Percentiles rank a stretch among this genome's conserved stretches.
Conservation (phyloP, 2,329 filamentous ascomycete genomes). For the Penicillium fuscoglaucum region DNA sequence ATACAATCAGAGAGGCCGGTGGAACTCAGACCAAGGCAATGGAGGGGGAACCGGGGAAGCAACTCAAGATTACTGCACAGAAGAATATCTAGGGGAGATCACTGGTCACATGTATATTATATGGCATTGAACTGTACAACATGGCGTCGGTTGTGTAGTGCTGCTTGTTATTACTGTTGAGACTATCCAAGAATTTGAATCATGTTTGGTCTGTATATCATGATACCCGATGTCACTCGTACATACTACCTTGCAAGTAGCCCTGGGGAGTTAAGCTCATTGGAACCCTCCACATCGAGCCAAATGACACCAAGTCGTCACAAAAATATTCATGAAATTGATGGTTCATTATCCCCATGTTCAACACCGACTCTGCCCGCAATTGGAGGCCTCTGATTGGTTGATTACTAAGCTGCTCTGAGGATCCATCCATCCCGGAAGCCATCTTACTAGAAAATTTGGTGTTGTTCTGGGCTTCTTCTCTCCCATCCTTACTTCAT, state of each 20-base stretch:
- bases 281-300: neutral
- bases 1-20: conserved; percentile 46
- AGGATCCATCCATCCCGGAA: conserved; percentile 8
- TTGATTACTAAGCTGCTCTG: conserved; percentile 41
- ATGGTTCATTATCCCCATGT: neutral
- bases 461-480: conserved; percentile 27
- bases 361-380: conserved; percentile 19
- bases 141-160: neutral
- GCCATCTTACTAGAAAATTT: conserved; percentile 35
- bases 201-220: neutral
- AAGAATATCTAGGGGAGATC: conserved; percentile 25
- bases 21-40: conserved; percentile 43
- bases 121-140: neutral
- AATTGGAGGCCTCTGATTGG: conserved; percentile 37
- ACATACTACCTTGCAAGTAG: neutral
- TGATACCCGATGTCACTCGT: neutral
- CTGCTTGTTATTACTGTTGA: neutral
- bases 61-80: conserved; percentile 39
- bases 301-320: neutral
- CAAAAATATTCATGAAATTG: neutral
- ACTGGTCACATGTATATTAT: neutral
- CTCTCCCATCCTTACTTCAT: conserved; percentile 28
- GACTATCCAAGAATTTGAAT: neutral
- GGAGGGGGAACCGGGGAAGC: conserved; percentile 44
- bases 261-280: neutral